phyloP scores from a whole-genome alignment of 345 rosid genomes.

The Hibiscus mutabilis region DNA sequence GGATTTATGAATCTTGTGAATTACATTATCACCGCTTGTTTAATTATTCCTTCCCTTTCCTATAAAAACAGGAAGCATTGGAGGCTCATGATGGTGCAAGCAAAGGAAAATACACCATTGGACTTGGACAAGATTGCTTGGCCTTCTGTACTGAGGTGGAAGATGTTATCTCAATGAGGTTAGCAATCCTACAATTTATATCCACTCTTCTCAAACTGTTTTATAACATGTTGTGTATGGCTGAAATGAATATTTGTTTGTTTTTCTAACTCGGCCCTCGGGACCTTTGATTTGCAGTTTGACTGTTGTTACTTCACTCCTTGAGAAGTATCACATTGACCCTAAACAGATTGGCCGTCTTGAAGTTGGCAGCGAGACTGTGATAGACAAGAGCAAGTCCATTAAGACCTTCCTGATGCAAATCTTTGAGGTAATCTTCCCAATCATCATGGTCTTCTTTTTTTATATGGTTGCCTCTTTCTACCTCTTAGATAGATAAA shows the following conservation, averaged over 20 bases:
- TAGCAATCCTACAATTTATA: slow-evolving; percentile 1
- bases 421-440: slow-evolving; percentile 76
- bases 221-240: neutral
- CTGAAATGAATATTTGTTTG: neutral
- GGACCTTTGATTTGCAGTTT: slow-evolving; percentile 42
- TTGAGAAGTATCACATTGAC: slow-evolving; percentile 82
- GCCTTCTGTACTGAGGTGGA: slow-evolving; percentile 96
- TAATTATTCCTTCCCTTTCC: neutral
- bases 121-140: slow-evolving; percentile 98
- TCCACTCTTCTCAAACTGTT: neutral
- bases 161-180: slow-evolving; percentile 99
- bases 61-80: slow-evolving; percentile 56
- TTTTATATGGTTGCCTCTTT: no score
- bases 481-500: no score
- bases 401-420: slow-evolving; percentile 98
- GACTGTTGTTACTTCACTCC: slow-evolving; percentile 81
- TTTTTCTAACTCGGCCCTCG: neutral
- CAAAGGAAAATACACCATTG: slow-evolving; percentile 97
- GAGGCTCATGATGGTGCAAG: slow-evolving; percentile 96
- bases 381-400: slow-evolving; percentile 98
- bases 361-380: slow-evolving; percentile 99
- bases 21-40: neutral
- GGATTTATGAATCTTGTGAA: neutral
- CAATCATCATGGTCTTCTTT: neutral
- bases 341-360: slow-evolving; percentile 93